phyloP scores from a whole-genome alignment of 306 rosid genomes.

The Vigna hirtella region DNA sequence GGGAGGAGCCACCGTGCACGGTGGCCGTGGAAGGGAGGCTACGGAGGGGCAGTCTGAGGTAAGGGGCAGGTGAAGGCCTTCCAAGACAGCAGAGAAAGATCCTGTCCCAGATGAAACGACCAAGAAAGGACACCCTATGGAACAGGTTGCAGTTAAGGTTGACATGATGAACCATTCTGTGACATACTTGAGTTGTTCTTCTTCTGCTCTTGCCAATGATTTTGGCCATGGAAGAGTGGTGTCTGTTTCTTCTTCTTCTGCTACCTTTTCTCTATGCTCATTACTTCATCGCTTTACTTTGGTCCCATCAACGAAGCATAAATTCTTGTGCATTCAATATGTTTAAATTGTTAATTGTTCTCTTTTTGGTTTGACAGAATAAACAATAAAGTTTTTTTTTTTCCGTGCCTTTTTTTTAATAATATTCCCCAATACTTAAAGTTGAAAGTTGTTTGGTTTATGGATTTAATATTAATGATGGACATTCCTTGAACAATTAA shows the following conservation, averaged over 20 bases:
- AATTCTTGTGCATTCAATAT: conserved; percentile 20
- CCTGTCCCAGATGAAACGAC: conserved; percentile 76
- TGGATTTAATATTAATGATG: neutral
- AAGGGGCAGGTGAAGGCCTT: conserved; percentile 33
- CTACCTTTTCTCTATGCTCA: neutral
- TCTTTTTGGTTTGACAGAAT: too few relatives aligned
- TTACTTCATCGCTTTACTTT: conserved; percentile 5
- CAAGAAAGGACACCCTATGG: conserved; percentile 61
- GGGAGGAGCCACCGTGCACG: conserved; percentile 4
- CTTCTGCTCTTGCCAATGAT: conserved; percentile 47
- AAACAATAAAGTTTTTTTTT: neutral
- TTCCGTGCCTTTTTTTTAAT: too few relatives aligned
- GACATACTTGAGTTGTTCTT: conserved; percentile 68
- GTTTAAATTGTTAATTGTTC: neutral
- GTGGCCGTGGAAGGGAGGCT: conserved; percentile 9
- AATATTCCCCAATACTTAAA: neutral
- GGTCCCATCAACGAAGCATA: conserved; percentile 26
- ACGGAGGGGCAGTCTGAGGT: conserved; percentile 57
- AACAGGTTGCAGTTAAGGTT: conserved; percentile 61
- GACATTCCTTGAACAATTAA: neutral
- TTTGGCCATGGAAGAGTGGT: conserved; percentile 47
- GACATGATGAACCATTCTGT: conserved; percentile 60
- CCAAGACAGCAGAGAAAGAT: conserved; percentile 71
- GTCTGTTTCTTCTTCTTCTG: neutral
- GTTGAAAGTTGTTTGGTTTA: too few relatives aligned